A percentile compares a stretch with the other conserved stretches of the same genome.
Conservation (phyloP, 2,329 filamentous ascomycete genomes). For the Teratosphaeria zuluensis region DNA sequence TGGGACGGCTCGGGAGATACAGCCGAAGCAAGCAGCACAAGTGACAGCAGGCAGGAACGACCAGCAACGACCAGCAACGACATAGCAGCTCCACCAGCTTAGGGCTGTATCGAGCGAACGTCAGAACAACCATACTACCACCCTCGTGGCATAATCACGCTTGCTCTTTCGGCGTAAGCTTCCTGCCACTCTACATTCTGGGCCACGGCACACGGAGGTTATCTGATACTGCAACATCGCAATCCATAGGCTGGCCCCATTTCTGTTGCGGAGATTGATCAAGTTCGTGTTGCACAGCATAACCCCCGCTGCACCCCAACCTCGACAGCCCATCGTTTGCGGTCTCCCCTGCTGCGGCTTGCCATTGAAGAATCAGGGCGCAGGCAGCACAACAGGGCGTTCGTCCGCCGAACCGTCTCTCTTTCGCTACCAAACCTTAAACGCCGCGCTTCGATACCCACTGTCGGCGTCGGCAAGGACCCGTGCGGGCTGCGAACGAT, state of each 20-base stretch:
- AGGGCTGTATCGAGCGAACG: not conserved
- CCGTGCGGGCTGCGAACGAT: not conserved
- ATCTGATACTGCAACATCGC: not conserved
- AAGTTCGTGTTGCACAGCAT: not conserved
- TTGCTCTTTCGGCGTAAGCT: not conserved
- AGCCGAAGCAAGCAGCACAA: not conserved
- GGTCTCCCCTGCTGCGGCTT: not conserved
- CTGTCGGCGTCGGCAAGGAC: not conserved
- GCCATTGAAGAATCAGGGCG: not conserved
- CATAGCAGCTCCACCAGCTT: not conserved
- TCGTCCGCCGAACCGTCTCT: not conserved
- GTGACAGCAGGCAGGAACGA: not conserved
- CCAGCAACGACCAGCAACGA: not conserved
- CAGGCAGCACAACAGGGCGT: not conserved
- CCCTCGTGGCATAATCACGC: not conserved
- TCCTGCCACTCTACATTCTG: not conserved
- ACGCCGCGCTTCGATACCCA: not conserved
- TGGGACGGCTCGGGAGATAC: not conserved
- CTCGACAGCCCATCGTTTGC: not conserved
- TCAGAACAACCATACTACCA: not conserved
- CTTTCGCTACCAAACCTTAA: not conserved
- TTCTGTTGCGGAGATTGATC: not conserved
- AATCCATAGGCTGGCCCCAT: not conserved
- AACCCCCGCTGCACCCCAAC: not conserved
- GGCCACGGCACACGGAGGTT: not conserved